Evolutionary conservation across 2,329 filamentous ascomycete species (phyloP).

Genomic region (Phaeosphaeriaceae sp.): DNA sequence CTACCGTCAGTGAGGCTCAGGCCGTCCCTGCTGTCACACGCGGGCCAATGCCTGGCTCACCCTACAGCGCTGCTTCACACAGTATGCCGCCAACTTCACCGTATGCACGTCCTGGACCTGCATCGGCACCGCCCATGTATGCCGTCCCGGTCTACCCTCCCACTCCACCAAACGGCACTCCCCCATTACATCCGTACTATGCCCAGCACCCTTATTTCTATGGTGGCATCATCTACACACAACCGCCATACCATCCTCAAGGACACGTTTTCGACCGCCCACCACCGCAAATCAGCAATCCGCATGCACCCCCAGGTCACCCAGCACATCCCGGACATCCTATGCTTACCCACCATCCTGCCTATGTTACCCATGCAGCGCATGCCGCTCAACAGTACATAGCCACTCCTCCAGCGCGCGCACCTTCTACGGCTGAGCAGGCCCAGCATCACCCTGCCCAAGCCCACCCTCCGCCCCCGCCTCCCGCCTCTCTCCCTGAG

Average conservation of each 20-base stretch:
- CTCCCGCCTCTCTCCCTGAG: conserved; percentile 33
- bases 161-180: conserved; percentile 50
- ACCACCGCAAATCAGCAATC: conserved; percentile 48
- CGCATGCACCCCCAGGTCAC: conserved; percentile 44
- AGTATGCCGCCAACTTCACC: conserved; percentile 62
- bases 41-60: conserved; percentile 67
- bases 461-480: conserved; percentile 18
- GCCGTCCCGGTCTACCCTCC: conserved; percentile 50
- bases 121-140: conserved; percentile 50
- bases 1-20: conserved; percentile 84
- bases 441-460: conserved; percentile 50
- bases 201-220: conserved; percentile 43
- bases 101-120: conserved; percentile 52
- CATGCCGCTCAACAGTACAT: conserved; percentile 44
- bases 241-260: conserved; percentile 35
- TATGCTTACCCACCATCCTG: conserved; percentile 35
- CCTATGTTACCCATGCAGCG: conserved; percentile 34
- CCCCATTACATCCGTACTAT: conserved; percentile 50
- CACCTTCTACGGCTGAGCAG: conserved; percentile 50
- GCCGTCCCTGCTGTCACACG: conserved; percentile 82
- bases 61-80: conserved; percentile 60
- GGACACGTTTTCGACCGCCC: conserved; percentile 41
- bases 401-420: conserved; percentile 47
- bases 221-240: conserved; percentile 42
- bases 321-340: conserved; percentile 38